phyloP scores from a whole-genome alignment of 148 eudicot species.

The Mesembryanthemum crystallinum region DNA sequence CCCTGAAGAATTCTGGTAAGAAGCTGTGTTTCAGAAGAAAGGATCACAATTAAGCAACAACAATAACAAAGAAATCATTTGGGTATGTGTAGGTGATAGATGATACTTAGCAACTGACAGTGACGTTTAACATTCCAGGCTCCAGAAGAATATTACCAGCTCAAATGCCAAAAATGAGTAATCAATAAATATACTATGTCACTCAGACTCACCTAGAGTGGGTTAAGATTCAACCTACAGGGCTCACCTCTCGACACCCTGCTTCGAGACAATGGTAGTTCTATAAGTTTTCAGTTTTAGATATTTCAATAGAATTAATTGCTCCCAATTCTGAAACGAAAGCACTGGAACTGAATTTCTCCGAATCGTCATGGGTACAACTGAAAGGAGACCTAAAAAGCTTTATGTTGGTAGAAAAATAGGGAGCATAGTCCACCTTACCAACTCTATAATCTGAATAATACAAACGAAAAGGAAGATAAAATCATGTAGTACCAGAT shows the following conservation, averaged over 20 bases:
- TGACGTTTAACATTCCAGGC: too few relatives aligned
- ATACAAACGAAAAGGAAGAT: neutral
- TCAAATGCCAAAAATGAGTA: too few relatives aligned
- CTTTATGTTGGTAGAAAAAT: neutral
- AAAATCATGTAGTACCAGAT: neutral
- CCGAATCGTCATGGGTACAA: conserved; percentile 39
- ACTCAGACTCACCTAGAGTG: too few relatives aligned
- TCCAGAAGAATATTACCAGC: too few relatives aligned
- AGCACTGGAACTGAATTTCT: conserved; percentile 49
- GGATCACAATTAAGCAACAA: conserved; percentile 15
- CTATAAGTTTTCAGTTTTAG: conserved; percentile 47
- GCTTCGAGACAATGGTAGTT: conserved; percentile 82
- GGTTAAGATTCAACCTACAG: neutral
- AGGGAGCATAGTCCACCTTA: conserved; percentile 14
- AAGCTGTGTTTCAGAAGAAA: conserved; percentile 53
- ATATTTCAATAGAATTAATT: conserved; percentile 28
- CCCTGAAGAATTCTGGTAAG: conserved; percentile 69
- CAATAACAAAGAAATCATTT: neutral
- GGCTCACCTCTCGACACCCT: conserved; percentile 54
- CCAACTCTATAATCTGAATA: neutral
- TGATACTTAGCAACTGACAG: too few relatives aligned
- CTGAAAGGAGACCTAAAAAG: conserved; percentile 26
- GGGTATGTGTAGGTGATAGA: neutral
- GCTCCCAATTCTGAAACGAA: conserved; percentile 42
- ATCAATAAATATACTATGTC: too few relatives aligned